Evolutionary conservation across 2,329 filamentous ascomycete species (phyloP).

Genomic region (Aspergillus versicolor): DNA sequence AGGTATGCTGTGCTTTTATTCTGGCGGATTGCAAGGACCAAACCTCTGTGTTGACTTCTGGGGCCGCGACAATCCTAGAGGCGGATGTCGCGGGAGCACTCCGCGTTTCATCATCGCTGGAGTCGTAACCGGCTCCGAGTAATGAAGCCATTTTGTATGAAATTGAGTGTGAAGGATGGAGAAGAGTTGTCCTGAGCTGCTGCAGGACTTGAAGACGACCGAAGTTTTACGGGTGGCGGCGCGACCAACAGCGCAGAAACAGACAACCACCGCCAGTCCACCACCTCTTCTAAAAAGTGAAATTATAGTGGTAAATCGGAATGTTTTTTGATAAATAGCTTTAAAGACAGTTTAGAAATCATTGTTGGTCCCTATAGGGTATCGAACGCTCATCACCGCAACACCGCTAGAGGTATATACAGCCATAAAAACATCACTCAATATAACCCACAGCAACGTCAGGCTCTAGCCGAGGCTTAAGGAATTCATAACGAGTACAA

Average conservation of each 20-base stretch:
- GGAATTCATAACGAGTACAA: constrained; percentile 8
- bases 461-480: constrained; percentile 4
- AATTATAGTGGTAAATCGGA: background rate
- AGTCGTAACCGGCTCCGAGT: constrained; percentile 46
- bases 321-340: background rate
- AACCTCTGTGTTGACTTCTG: constrained; percentile 58
- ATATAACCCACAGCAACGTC: constrained; percentile 19
- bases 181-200: constrained; percentile 7
- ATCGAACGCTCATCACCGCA: constrained; percentile 41
- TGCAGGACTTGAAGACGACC: background rate
- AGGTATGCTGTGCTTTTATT: constrained; percentile 26
- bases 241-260: constrained; percentile 25
- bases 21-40: constrained; percentile 39
- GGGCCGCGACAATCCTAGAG: constrained; percentile 48
- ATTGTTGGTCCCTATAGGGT: constrained; percentile 20
- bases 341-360: background rate
- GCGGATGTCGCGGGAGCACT: constrained; percentile 29
- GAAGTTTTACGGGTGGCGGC: constrained; percentile 35
- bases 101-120: constrained; percentile 49
- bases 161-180: background rate
- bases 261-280: background rate
- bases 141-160: constrained; percentile 41
- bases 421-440: constrained; percentile 26
- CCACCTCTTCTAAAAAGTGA: background rate
- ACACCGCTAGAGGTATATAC: constrained; percentile 41